Percentiles rank a stretch among this genome's conserved stretches.
These are phyloP conservation scores for Aureobasidium melanogenum DNA, from an alignment of 2,329 filamentous ascomycete genomes.

Conservation along the genomic window DNA sequence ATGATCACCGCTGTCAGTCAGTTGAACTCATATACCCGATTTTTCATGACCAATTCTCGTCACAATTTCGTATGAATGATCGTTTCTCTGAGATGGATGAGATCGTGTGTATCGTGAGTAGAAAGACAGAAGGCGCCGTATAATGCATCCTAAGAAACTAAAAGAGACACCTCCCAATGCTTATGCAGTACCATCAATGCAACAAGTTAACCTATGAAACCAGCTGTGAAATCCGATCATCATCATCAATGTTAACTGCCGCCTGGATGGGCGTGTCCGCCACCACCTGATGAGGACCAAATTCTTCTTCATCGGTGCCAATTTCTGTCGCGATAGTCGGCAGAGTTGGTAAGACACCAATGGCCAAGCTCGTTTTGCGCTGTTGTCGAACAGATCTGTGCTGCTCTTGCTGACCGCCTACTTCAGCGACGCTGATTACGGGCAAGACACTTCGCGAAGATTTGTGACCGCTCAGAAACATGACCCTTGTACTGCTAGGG, in stretches of 20 bases:
- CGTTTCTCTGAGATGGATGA: background rate
- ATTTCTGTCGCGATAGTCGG: background rate
- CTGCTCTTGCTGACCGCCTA: background rate
- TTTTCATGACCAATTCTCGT: background rate
- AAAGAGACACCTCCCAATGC: background rate
- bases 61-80: background rate
- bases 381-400: background rate
- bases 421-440: background rate
- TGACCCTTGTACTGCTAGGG: background rate
- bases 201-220: background rate
- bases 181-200: background rate
- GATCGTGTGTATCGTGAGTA: background rate
- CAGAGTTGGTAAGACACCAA: background rate
- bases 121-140: background rate
- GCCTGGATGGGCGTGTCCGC: background rate
- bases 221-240: background rate
- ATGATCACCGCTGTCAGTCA: no score
- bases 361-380: background rate
- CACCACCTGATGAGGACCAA: background rate
- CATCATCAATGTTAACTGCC: background rate
- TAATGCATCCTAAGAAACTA: background rate
- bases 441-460: background rate
- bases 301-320: background rate
- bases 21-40: no score
- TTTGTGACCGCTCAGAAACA: background rate